Percentiles rank a stretch among this genome's conserved stretches.
Evolutionary conservation across 768 basidiomycete species (phyloP).

Genomic region (Russula emetica): DNA sequence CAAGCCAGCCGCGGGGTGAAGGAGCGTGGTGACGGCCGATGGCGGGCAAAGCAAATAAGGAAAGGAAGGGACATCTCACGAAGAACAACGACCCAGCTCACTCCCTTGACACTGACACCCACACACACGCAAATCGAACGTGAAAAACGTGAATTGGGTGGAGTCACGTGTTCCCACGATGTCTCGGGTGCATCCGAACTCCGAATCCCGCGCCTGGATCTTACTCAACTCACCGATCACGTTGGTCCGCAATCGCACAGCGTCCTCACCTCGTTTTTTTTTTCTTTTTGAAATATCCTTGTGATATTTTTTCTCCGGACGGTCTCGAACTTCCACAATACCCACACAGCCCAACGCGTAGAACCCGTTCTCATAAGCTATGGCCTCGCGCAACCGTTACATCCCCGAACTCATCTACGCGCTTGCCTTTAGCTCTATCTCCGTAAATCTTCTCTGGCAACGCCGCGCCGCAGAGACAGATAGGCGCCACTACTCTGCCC

Average conservation of each 20-base stretch:
- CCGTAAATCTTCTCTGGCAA: conserved; percentile 59
- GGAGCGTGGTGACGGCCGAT: neutral
- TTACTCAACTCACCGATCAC: neutral
- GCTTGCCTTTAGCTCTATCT: conserved; percentile 59
- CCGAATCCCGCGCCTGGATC: neutral
- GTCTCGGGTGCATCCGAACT: neutral
- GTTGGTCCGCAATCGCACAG: neutral
- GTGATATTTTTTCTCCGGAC: neutral
- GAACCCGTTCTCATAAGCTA: neutral
- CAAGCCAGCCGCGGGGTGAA: neutral
- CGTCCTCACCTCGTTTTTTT: neutral
- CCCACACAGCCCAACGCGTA: neutral
- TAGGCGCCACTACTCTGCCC: conserved; percentile 50
- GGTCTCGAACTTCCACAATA: neutral
- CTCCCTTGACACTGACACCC: too few relatives aligned
- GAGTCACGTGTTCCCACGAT: conserved; percentile 1
- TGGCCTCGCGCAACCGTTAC: conserved; percentile 38
- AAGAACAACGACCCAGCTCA: too few relatives aligned
- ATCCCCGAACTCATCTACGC: conserved; percentile 63
- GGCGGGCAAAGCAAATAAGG: neutral
- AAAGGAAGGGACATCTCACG: neutral
- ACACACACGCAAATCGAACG: too few relatives aligned
- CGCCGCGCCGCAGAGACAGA: conserved; percentile 50
- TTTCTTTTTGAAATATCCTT: neutral
- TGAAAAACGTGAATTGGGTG: too few relatives aligned